phyloP scores from a whole-genome alignment of 2,329 filamentous ascomycete species.

The Arthrobotrys sinensis region DNA sequence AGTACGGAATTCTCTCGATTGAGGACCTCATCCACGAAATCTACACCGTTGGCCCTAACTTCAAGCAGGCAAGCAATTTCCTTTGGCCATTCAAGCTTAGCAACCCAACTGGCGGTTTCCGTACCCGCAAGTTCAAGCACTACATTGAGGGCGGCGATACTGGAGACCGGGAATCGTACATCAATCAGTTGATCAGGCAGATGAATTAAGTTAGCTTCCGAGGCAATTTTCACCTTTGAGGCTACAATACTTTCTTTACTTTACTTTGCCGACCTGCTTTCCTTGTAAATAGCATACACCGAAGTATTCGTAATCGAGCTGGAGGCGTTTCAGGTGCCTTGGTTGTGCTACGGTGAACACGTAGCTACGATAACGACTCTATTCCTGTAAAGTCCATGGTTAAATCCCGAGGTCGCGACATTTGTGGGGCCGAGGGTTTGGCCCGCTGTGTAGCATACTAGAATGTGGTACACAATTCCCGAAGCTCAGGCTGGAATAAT shows the following conservation, averaged over 20 bases:
- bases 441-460: too few relatives aligned
- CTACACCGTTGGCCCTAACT: conserved; percentile 98
- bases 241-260: not conserved
- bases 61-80: conserved; percentile 99
- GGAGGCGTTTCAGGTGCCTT: not conserved
- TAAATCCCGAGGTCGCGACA: too few relatives aligned
- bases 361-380: not conserved
- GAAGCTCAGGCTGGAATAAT: too few relatives aligned
- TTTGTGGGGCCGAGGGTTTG: too few relatives aligned
- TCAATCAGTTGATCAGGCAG: conserved; percentile 95
- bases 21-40: conserved; percentile 99
- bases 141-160: conserved; percentile 98
- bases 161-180: conserved; percentile 98
- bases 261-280: not conserved
- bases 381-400: too few relatives aligned
- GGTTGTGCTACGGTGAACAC: not conserved
- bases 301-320: not conserved
- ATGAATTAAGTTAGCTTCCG: conserved; percentile 82
- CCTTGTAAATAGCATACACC: conserved; percentile 29
- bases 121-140: conserved; percentile 97
- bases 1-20: conserved; percentile 99
- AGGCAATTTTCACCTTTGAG: not conserved
- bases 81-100: conserved; percentile 99
- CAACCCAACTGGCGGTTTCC: conserved; percentile 98
- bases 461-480: too few relatives aligned